These are phyloP conservation scores for Phytophthora nicotianae DNA, from an alignment of 352 stramenopile genomes.

Conservation along the genomic window DNA sequence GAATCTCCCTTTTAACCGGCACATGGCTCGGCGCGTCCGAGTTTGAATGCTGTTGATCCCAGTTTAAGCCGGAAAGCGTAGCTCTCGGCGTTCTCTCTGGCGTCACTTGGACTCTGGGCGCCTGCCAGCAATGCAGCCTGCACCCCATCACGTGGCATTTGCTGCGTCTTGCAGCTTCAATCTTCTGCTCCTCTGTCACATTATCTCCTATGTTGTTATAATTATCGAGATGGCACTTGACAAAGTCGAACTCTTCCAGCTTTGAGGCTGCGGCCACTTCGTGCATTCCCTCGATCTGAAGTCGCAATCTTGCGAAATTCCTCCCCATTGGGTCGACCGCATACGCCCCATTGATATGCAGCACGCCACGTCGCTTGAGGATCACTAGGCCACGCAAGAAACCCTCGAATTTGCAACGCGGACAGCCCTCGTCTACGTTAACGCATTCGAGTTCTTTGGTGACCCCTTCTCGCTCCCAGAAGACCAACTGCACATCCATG, in stretches of 20 bases:
- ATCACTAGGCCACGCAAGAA: slow-evolving; percentile 48
- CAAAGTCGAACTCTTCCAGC: slow-evolving; percentile 51
- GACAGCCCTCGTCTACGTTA: slow-evolving; percentile 40
- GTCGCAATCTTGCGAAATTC: slow-evolving; percentile 42
- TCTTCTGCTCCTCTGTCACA: slow-evolving; percentile 12
- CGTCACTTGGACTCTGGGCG: not conserved
- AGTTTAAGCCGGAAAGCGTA: not conserved
- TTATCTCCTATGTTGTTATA: not conserved
- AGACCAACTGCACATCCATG: slow-evolving; percentile 35
- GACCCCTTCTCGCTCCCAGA: slow-evolving; percentile 25
- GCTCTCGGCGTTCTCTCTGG: not conserved
- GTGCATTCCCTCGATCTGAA: slow-evolving; percentile 41
- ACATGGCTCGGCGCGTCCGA: not conserved
- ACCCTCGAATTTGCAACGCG: slow-evolving; percentile 46
- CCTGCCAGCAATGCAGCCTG: slow-evolving; percentile 40
- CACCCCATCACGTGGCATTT: slow-evolving; percentile 65
- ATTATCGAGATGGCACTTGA: slow-evolving; percentile 52
- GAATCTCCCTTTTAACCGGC: not conserved
- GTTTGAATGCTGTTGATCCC: not conserved
- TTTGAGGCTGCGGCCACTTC: slow-evolving; percentile 10
- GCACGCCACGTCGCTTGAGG: slow-evolving; percentile 34
- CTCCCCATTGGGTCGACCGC: slow-evolving; percentile 20
- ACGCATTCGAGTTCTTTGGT: slow-evolving; percentile 48
- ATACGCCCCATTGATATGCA: slow-evolving; percentile 51
- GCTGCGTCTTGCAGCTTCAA: slow-evolving; percentile 34